Percentiles rank a stretch among this genome's conserved stretches.
Conservation (phyloP, 257 asterid genomes). For the Nicotiana undulata region DNA sequence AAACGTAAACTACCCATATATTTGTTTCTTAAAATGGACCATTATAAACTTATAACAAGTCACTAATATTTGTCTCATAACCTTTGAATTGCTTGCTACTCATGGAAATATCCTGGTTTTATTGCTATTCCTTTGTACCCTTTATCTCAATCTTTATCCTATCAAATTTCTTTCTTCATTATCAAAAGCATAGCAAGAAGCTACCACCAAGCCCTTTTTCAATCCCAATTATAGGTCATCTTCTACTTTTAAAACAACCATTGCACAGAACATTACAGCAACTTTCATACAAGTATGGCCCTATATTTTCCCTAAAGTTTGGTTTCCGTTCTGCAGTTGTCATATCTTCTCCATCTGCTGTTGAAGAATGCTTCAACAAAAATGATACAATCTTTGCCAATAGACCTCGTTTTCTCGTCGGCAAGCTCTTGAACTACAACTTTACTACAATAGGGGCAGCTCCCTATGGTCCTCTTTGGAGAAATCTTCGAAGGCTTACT, state of each 20-base stretch:
- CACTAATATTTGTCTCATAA: no score
- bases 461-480: slow-evolving; percentile 8
- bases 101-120: no score
- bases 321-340: neutral
- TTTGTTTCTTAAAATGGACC: no score
- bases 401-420: neutral
- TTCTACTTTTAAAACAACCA: neutral
- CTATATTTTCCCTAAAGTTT: neutral
- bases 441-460: neutral
- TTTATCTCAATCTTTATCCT: no score
- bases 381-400: neutral
- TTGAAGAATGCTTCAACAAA: no score
- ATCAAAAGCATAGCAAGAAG: no score
- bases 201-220: neutral
- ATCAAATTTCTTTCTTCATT: no score
- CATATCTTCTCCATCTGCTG: neutral
- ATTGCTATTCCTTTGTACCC: no score
- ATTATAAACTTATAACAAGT: no score
- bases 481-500: slow-evolving; percentile 23
- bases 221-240: slow-evolving; percentile 7
- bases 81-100: no score
- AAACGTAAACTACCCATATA: no score
- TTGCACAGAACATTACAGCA: neutral
- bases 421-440: neutral
- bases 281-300: slow-evolving; percentile 2